These are phyloP conservation scores for Sporothrix protearum DNA, from an alignment of 2,329 filamentous ascomycete species.

Conservation along the genomic window DNA sequence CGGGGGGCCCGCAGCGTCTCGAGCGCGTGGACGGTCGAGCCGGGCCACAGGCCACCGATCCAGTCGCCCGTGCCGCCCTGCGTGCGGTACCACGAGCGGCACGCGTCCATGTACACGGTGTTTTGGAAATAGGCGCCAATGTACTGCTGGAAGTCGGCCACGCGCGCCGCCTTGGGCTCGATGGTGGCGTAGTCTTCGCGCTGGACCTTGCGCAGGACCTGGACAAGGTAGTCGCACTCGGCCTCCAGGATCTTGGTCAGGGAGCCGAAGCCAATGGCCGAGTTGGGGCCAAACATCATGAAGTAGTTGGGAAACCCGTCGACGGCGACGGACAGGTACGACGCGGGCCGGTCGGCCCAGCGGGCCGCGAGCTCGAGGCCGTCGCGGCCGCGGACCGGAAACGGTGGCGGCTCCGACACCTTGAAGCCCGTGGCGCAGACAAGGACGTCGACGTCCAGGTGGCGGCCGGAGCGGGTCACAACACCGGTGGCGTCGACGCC, in stretches of 20 bases:
- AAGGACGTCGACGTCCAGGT: constrained; percentile 42
- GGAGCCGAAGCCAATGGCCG: constrained; percentile 45
- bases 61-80: constrained; percentile 40
- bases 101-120: constrained; percentile 45
- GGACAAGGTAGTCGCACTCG: constrained; percentile 48
- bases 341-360: constrained; percentile 40
- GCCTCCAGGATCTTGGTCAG: constrained; percentile 47
- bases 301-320: constrained; percentile 50
- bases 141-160: constrained; percentile 47
- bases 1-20: constrained; percentile 42
- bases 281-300: constrained; percentile 49
- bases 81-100: constrained; percentile 54
- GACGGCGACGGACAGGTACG: constrained; percentile 46
- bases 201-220: constrained; percentile 47
- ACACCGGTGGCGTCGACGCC: constrained; percentile 39
- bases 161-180: constrained; percentile 42
- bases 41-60: constrained; percentile 45
- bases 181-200: constrained; percentile 46
- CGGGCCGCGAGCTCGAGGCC: constrained; percentile 39
- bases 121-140: constrained; percentile 44
- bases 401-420: constrained; percentile 41
- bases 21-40: constrained; percentile 43
- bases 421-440: constrained; percentile 49
- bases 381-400: constrained; percentile 41
- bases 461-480: constrained; percentile 31